A percentile compares a stretch with the other conserved stretches of the same genome.
Evolutionary conservation across 2,329 filamentous ascomycete species (phyloP).

Genomic region (Aureobasidium vineae): DNA sequence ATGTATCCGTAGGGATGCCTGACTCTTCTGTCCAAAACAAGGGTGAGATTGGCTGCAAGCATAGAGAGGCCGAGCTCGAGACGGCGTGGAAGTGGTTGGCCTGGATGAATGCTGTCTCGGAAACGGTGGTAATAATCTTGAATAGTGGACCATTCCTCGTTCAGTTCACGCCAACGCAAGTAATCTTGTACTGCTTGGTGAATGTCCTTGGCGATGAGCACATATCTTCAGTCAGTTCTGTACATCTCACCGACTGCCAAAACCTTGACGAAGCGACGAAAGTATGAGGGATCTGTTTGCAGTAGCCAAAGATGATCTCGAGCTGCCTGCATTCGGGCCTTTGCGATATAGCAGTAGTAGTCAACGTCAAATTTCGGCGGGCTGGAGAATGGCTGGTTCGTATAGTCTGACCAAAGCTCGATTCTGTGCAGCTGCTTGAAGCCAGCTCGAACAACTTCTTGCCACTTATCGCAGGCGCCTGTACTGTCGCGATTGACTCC

Average conservation of each 20-base stretch:
- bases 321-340: constrained; percentile 29
- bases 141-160: neutral
- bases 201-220: neutral
- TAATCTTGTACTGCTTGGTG: neutral
- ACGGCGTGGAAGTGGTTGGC: neutral
- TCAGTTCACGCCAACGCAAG: neutral
- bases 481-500: neutral
- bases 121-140: neutral
- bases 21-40: neutral
- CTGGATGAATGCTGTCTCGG: constrained; percentile 1
- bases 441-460: neutral
- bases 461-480: neutral
- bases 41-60: neutral
- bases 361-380: constrained; percentile 31
- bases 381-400: constrained; percentile 27
- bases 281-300: constrained; percentile 32
- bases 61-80: neutral
- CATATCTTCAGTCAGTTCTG: neutral
- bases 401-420: neutral
- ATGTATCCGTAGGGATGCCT: neutral
- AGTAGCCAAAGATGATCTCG: constrained; percentile 33
- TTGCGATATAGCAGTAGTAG: constrained; percentile 26
- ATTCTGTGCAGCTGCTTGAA: neutral
- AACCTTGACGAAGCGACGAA: neutral
- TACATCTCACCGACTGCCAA: neutral